phyloP scores from a whole-genome alignment of 371 early-diverging fungal species.

The Rhizopus microsporus region DNA sequence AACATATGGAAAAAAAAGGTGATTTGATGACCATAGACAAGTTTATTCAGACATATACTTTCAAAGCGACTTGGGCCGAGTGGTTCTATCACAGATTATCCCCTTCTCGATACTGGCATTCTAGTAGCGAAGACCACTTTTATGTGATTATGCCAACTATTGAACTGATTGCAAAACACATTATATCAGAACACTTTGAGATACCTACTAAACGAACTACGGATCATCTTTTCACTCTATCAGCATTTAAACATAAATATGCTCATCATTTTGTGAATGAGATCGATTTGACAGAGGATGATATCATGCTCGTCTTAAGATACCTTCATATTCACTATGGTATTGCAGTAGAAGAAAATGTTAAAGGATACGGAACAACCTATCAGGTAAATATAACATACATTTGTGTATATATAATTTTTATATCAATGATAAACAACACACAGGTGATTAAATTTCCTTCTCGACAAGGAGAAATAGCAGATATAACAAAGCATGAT shows the following conservation, averaged over 20 bases:
- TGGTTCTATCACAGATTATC: constrained; percentile 10
- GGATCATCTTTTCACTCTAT: constrained; percentile 34
- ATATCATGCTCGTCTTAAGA: constrained; percentile 32
- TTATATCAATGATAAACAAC: neutral
- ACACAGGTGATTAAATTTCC: constrained; percentile 41
- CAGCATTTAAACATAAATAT: constrained; percentile 36
- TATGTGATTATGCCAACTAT: constrained; percentile 41
- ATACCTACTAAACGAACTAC: constrained; percentile 19
- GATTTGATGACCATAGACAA: constrained; percentile 29
- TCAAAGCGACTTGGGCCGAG: constrained; percentile 14
- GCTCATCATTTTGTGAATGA: constrained; percentile 21
- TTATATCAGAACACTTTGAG: constrained; percentile 8
- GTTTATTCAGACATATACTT: constrained; percentile 19
- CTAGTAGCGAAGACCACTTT: constrained; percentile 10
- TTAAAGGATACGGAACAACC: constrained; percentile 33
- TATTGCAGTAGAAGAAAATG: constrained; percentile 30
- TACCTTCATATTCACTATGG: constrained; percentile 36
- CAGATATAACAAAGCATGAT: constrained; percentile 47
- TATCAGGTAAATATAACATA: constrained; percentile 19
- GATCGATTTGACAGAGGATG: constrained; percentile 34
- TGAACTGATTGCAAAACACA: constrained; percentile 23
- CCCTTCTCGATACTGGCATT: constrained; percentile 12
- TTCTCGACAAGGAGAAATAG: constrained; percentile 12
- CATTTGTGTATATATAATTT: neutral
- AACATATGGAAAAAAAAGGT: constrained; percentile 24